Percentiles rank a stretch among this genome's conserved stretches.
Evolutionary conservation across 129 eudicot species (phyloP).

Genomic region (Erigeron canadensis): DNA sequence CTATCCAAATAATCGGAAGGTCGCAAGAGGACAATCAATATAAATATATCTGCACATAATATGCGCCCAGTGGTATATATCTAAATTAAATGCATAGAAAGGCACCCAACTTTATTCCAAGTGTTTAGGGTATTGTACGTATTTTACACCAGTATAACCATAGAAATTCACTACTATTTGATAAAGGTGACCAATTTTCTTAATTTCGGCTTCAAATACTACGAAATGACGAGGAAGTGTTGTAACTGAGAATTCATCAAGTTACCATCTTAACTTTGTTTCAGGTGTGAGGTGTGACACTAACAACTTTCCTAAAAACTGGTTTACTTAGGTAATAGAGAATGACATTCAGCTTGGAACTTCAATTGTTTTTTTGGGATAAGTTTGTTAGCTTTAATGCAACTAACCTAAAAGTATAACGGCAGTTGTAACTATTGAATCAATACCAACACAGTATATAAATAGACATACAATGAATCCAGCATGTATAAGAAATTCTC

Average conservation of each 20-base stretch:
- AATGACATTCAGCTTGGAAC: too few relatives aligned
- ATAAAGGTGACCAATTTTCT: not conserved
- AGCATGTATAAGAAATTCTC: slow-evolving; percentile 99
- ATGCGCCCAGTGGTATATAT: not conserved
- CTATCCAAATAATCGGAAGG: not conserved
- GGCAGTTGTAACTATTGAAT: not conserved
- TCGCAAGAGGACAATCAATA: slow-evolving; percentile 1
- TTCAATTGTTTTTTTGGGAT: too few relatives aligned
- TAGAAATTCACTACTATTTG: not conserved
- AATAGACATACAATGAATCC: slow-evolving; percentile 79
- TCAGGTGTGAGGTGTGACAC: not conserved
- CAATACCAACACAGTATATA: not conserved
- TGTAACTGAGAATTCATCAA: not conserved
- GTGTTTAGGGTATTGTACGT: not conserved
- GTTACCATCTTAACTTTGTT: not conserved
- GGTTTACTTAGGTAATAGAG: not conserved
- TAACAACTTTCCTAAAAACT: not conserved
- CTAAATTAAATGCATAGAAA: not conserved
- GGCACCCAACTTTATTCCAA: not conserved
- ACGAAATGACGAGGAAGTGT: not conserved
- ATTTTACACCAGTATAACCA: not conserved
- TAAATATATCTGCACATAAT: not conserved
- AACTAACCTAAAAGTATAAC: not conserved
- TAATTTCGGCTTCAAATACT: not conserved
- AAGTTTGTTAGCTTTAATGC: not conserved